Percentiles rank a stretch among this genome's conserved stretches.
phyloP scores from a whole-genome alignment of 208 protist species.

The Trichomonas vaginalis region DNA sequence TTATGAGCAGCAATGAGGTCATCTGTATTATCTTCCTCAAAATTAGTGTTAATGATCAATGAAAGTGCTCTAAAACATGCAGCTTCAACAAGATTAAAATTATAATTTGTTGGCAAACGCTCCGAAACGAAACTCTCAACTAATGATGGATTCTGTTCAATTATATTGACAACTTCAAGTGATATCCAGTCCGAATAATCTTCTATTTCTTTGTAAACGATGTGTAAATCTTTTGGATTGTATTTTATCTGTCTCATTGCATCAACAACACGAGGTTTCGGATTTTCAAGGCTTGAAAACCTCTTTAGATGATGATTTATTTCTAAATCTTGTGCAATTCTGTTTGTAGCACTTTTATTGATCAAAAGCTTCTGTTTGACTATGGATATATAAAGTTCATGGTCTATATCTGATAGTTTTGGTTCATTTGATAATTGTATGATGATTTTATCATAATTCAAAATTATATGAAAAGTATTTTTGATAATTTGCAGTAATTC shows the following conservation, averaged over 20 bases:
- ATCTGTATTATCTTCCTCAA: neutral
- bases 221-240: neutral
- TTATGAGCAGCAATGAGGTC: neutral
- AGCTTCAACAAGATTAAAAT: neutral
- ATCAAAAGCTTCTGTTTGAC: neutral
- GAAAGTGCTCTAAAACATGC: neutral
- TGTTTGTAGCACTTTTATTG: neutral
- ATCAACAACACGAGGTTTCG: neutral
- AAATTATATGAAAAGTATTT: neutral
- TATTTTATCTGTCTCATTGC: neutral
- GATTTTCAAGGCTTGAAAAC: neutral
- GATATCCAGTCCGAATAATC: neutral
- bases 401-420: neutral
- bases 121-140: neutral
- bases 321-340: neutral
- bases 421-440: neutral
- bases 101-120: neutral
- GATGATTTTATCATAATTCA: neutral
- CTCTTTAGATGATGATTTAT: neutral
- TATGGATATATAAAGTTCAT: neutral
- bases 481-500: neutral
- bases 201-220: neutral
- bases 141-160: neutral
- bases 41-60: neutral
- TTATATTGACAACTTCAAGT: neutral